Evolutionary conservation across 371 early-diverging fungal species (phyloP).

Genomic region (Haplosporangium sp.): DNA sequence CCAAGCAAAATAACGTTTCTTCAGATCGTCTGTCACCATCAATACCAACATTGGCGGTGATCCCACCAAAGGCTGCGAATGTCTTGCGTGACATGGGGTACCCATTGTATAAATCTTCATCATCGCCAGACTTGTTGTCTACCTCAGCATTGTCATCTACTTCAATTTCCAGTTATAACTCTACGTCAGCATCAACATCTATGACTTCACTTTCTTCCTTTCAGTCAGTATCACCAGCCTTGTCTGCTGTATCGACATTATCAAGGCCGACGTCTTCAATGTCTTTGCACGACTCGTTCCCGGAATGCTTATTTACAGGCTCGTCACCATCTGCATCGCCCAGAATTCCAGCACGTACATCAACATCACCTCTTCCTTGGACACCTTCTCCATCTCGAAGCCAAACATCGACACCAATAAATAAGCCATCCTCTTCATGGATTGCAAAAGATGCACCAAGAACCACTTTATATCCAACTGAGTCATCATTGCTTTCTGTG

Average conservation of each 20-base stretch:
- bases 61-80: slow-evolving; percentile 18
- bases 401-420: not conserved
- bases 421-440: not conserved
- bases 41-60: not conserved
- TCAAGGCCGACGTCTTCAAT: not conserved
- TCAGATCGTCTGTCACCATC: not conserved
- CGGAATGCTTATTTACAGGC: slow-evolving; percentile 19
- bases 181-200: slow-evolving; percentile 4
- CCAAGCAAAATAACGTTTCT: not conserved
- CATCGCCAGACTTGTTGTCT: not conserved
- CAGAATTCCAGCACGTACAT: not conserved
- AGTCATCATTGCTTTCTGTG: not conserved
- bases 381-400: not conserved
- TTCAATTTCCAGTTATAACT: not conserved
- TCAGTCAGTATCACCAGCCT: slow-evolving; percentile 4
- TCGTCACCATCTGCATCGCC: slow-evolving; percentile 12
- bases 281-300: slow-evolving; percentile 12
- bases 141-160: not conserved
- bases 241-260: not conserved
- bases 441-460: not conserved
- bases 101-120: slow-evolving; percentile 2
- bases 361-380: not conserved
- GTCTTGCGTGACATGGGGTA: slow-evolving; percentile 12
- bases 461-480: not conserved
- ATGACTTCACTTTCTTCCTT: not conserved